Evolutionary conservation across 73 alveolate genomes (phyloP).

Genomic region (Tetrahymena malaccensis): DNA sequence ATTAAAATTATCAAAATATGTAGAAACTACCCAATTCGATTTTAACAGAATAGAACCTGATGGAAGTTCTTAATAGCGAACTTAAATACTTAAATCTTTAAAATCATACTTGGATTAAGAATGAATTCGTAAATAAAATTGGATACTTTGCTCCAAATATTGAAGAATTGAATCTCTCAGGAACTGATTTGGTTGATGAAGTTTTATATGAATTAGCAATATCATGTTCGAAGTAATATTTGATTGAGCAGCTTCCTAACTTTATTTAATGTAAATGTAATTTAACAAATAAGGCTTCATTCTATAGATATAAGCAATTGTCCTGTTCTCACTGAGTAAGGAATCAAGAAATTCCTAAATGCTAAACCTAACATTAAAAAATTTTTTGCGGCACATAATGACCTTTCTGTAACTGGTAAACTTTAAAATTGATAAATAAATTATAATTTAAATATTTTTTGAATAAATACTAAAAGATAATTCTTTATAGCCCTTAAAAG

Average conservation of each 20-base stretch:
- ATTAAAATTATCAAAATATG: not conserved
- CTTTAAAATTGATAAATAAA: not conserved
- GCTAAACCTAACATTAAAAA: not conserved
- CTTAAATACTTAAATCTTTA: slow-evolving; percentile 8
- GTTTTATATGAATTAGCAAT: slow-evolving; percentile 30
- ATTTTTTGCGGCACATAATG: slow-evolving; percentile 17
- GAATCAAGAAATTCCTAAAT: slow-evolving; percentile 10
- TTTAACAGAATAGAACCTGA: slow-evolving; percentile 15
- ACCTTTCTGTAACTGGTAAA: not conserved
- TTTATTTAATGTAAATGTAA: not conserved
- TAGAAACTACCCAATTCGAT: slow-evolving; percentile 38
- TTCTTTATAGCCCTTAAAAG: not conserved
- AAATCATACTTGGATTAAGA: slow-evolving; percentile 32
- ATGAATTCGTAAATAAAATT: slow-evolving; percentile 18
- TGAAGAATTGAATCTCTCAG: slow-evolving; percentile 19
- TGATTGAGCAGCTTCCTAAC: not conserved
- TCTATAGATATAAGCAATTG: slow-evolving; percentile 10
- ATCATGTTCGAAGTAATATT: slow-evolving; percentile 4
- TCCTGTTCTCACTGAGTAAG: slow-evolving; percentile 13
- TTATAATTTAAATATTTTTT: not conserved
- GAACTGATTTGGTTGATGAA: slow-evolving; percentile 37
- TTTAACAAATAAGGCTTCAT: not conserved
- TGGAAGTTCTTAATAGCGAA: slow-evolving; percentile 4
- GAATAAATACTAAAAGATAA: not conserved
- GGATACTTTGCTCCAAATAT: slow-evolving; percentile 33